Percentiles rank a stretch among this genome's conserved stretches.
Conservation (phyloP, 2,329 filamentous ascomycete genomes). For the Sordariomycetes sp. region DNA sequence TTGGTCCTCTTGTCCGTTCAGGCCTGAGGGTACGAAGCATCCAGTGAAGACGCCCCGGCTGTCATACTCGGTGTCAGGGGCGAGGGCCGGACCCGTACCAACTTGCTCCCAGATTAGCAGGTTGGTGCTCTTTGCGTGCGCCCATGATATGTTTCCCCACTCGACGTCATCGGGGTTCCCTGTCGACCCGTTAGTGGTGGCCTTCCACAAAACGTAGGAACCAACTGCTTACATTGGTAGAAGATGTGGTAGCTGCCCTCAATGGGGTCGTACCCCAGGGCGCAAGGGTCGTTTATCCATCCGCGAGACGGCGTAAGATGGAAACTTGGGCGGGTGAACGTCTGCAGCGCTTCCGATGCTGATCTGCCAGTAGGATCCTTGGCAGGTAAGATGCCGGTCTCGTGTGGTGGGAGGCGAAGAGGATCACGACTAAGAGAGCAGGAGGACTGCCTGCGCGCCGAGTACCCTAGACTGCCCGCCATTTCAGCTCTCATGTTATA, state of each 20-base stretch:
- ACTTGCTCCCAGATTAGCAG: constrained; percentile 27
- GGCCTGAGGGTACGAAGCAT: constrained; percentile 31
- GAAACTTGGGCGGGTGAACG: not conserved
- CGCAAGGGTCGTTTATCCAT: constrained; percentile 31
- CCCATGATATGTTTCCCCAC: constrained; percentile 30
- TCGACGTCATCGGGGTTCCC: constrained; percentile 21
- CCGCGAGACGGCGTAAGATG: constrained; percentile 12
- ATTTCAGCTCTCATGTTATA: too few species aligned
- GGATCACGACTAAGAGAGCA: too few species aligned
- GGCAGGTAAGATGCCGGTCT: too few species aligned
- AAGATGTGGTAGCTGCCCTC: constrained; percentile 34
- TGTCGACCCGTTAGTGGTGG: constrained; percentile 1
- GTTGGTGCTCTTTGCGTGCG: constrained; percentile 31
- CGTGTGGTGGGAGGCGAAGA: too few species aligned
- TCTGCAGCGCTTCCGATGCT: not conserved
- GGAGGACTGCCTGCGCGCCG: too few species aligned
- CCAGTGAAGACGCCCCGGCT: constrained; percentile 38
- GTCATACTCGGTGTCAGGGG: constrained; percentile 28
- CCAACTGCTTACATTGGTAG: constrained; percentile 36
- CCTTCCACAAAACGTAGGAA: not conserved
- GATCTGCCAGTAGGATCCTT: too few species aligned
- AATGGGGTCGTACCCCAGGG: constrained; percentile 31
- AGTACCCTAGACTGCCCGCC: too few species aligned
- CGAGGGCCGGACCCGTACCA: constrained; percentile 17
- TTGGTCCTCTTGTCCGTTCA: constrained; percentile 22